Evolutionary conservation across 108 stramenopile species (phyloP), one percentile per base, ranked within the genome.

Genomic region (Bacterosira constricta): DNA sequence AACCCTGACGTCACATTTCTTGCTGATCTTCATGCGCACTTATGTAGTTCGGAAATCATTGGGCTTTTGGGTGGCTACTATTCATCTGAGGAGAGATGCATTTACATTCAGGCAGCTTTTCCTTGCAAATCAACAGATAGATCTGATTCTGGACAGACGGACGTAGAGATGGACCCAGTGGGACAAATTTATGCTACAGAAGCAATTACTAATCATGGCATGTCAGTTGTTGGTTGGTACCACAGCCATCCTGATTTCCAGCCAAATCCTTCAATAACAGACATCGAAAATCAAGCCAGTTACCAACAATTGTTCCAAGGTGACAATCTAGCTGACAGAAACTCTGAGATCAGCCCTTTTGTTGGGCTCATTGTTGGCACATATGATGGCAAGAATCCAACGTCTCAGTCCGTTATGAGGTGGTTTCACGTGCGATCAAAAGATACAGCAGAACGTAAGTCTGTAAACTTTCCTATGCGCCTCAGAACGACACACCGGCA

Each of bases 141-240:
- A 49, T 13, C 36, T 21, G 78, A 87, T 47, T 62, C 78, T 42
- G 86, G 86, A 4, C 38, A 54, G 21, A 87, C 86, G 41, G 86
- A 89, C 53, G 86, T 87, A 7, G 88, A 89, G 47, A 87, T 89
- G 86, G 86, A 87, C 35, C 86, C 88, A 26, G 78, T 69, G n/a
- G 58, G 65, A 8, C 85, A 89, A 64, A 68, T 86, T 15, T 58
- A 66, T 30, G 71, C 78, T 10, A 67, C 83, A 26, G 84, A 84
- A 26, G 75, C 64, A 31, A 85, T 86, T 21, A 34, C 39, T 20
- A 44, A 58, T 29, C 65, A 73, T 20, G 85, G 81, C 21, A 55
- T 89, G 36, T 57, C 57, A 18, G 82, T 85, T 42, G 78, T 84
- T 5, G 88, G 88, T 1, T 89, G 88, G 88, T 66, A 66, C 36